Base-by-base conservation (phyloP, 2,329 filamentous ascomycete species). In the Fusarium tricinctum region DNA sequence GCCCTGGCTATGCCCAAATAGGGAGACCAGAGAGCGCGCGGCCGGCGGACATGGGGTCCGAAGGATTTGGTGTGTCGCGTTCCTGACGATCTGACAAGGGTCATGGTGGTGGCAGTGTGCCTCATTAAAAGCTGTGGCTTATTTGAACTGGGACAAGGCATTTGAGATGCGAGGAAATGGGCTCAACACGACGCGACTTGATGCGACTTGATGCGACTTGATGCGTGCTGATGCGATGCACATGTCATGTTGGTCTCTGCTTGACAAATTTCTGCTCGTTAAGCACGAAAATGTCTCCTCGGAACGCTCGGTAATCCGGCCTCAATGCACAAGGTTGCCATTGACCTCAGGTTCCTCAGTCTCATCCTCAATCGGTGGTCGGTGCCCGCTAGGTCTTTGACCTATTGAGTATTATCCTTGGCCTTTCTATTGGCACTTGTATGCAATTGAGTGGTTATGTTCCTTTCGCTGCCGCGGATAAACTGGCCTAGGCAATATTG, bases 21-120 rank as follows among this genome's bases (percentile, higher is more conserved):
- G 60, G 61, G 61, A 64, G 61, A 66, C 63, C 51, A 58, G 52
- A 62, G 14, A 54, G 23, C 23, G 35, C 50, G 39, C 50, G 32
- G 54, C 45, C 59, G 58, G 35, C 33, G 47, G 53, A 50, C 46
- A 48, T 51, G 47, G 46, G 51, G 53, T 47, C 62, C 40, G 54
- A 26, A 54, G 52, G 49, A 53, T 54, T 62, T 71, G 70, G 70
- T 71, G 66, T 55, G 68, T 52, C 58, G 54, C 63, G 72, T 74
- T 73, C 72, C 72, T 74, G 72, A 71, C 66, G 72, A 74, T 74
- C 72, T 26, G 60, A 66, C 72, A 64, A 61, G 68, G 72, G 63
- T 70, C 33, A 22, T 43, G 39, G 20, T 35, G 47, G n/a, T 40
- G 39, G 55, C 55, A 38, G 45, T 44, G 48, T 49, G 38, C 44